A percentile compares a stretch with the other conserved stretches of the same genome.
Evolutionary conservation across 192 early-diverging fungal species (phyloP).

Genomic region (Chytriomyces confervae): DNA sequence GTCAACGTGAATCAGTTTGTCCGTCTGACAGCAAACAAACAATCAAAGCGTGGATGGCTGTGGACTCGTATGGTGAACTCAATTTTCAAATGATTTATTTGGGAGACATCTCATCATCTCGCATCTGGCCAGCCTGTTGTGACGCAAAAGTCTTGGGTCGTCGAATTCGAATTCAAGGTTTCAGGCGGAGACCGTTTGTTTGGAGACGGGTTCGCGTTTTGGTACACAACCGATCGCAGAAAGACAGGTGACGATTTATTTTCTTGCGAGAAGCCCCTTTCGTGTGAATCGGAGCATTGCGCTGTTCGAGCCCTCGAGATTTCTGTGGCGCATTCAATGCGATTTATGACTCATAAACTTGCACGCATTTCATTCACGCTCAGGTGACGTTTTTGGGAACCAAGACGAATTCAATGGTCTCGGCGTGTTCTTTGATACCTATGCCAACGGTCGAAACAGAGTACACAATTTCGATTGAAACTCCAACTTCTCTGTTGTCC

Average conservation of each 20-base stretch:
- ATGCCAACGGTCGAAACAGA: conserved; percentile 77
- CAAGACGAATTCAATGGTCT: conserved; percentile 87
- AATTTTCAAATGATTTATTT: too few species aligned
- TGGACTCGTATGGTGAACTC: conserved; percentile 64
- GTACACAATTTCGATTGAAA: conserved; percentile 28
- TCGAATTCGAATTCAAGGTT: conserved; percentile 95
- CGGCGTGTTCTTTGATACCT: conserved; percentile 97
- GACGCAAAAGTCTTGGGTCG: conserved; percentile 69
- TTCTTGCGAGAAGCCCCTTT: background rate
- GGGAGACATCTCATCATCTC: too few species aligned
- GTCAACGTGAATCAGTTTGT: conserved; percentile 88
- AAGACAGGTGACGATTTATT: conserved; percentile 34
- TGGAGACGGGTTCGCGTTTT: conserved; percentile 98
- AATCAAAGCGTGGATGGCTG: conserved; percentile 81
- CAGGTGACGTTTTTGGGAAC: conserved; percentile 90
- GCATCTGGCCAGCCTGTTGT: conserved; percentile 40
- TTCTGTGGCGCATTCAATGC: background rate
- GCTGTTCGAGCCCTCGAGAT: too few species aligned
- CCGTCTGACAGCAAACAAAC: conserved; percentile 81
- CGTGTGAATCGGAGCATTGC: too few species aligned
- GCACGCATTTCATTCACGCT: background rate
- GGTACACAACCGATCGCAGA: conserved; percentile 78
- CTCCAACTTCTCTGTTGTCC: background rate
- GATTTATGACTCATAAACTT: conserved; percentile 1
- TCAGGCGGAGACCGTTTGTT: conserved; percentile 76